Conservation (phyloP, 2,329 filamentous ascomycete genomes). For the Arthrinium puccinioides region DNA sequence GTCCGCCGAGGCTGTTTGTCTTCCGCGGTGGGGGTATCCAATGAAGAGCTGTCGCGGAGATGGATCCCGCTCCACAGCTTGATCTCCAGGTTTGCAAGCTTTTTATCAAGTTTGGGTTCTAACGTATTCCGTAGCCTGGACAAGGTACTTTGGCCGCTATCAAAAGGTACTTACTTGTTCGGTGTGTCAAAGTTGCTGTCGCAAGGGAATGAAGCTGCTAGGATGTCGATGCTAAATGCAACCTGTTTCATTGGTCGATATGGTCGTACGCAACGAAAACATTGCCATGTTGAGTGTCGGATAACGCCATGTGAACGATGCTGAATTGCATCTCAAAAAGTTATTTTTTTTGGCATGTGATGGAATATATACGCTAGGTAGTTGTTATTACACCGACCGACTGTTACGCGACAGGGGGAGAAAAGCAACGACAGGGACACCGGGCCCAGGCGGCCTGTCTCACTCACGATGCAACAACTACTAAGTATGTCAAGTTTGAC, state of each 20-base stretch:
- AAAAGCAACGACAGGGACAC: too few species aligned
- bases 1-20: constrained; percentile 2
- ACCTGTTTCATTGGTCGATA: background rate
- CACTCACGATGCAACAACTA: too few species aligned
- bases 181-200: too few species aligned
- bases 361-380: too few species aligned
- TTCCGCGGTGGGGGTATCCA: background rate
- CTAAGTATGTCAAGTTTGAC: too few species aligned
- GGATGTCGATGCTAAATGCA: background rate
- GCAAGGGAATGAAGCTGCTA: background rate
- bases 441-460: too few species aligned
- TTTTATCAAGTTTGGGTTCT: constrained; percentile 2
- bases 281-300: background rate
- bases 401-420: too few species aligned
- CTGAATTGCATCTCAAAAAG: too few species aligned
- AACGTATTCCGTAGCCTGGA: background rate
- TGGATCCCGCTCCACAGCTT: constrained; percentile 1
- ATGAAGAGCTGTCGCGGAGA: background rate
- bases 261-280: background rate
- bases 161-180: background rate
- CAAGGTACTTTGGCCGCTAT: background rate
- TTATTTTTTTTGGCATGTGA: too few species aligned
- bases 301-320: background rate
- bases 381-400: too few species aligned
- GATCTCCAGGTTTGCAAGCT: constrained; percentile 10